Evolutionary conservation across 2,329 filamentous ascomycete genomes (phyloP).

Genomic region (Teratosphaeria gauchensis): DNA sequence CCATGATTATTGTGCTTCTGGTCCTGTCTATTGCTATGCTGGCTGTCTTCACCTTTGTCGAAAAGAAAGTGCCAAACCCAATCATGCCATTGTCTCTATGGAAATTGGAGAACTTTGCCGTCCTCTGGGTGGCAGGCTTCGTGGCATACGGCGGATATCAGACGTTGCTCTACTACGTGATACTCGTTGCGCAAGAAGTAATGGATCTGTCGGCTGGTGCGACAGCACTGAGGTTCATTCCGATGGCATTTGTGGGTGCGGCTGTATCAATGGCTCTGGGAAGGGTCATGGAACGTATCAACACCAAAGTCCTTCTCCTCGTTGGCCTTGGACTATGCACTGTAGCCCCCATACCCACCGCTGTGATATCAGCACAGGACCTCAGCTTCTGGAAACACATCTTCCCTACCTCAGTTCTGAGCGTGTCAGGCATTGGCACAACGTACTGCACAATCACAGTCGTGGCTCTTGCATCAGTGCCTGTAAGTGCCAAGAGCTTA

Average conservation of each 20-base stretch:
- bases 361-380: slow-evolving; percentile 12
- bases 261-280: slow-evolving; percentile 7
- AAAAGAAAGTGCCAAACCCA: slow-evolving; percentile 36
- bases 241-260: slow-evolving; percentile 32
- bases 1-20: slow-evolving; percentile 36
- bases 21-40: slow-evolving; percentile 31
- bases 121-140: slow-evolving; percentile 37
- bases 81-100: slow-evolving; percentile 39
- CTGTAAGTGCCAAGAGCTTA: slow-evolving; percentile 32
- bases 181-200: slow-evolving; percentile 33
- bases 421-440: slow-evolving; percentile 32
- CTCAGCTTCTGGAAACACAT: slow-evolving; percentile 29
- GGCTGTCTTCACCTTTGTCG: slow-evolving; percentile 29
- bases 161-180: slow-evolving; percentile 35
- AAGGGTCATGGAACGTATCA: slow-evolving; percentile 30
- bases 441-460: slow-evolving; percentile 36
- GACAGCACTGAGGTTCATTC: slow-evolving; percentile 33
- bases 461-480: slow-evolving; percentile 31
- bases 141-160: slow-evolving; percentile 36
- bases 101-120: slow-evolving; percentile 38
- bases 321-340: slow-evolving; percentile 28
- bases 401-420: slow-evolving; percentile 31
- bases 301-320: slow-evolving; percentile 30
- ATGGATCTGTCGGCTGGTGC: slow-evolving; percentile 30
- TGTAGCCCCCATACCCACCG: slow-evolving; percentile 29